These are phyloP conservation scores for Hortaea werneckii DNA, from an alignment of 2,329 filamentous ascomycete genomes.

Conservation along the genomic window DNA sequence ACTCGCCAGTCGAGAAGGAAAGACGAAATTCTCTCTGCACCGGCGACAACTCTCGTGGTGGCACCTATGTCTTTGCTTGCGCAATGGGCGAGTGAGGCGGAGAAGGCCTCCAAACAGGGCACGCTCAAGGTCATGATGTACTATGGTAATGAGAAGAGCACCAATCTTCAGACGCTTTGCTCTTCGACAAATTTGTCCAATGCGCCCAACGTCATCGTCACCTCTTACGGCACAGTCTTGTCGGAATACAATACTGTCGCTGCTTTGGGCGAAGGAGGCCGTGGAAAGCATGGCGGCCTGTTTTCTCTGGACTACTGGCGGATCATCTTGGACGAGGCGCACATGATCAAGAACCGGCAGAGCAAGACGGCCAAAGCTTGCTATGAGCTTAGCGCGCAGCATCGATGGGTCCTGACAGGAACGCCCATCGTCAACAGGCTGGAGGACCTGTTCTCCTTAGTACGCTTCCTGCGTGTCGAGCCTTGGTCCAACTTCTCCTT, in stretches of 20 bases:
- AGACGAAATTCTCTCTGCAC: conserved; percentile 54
- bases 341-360: conserved; percentile 75
- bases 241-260: conserved; percentile 77
- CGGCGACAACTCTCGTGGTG: conserved; percentile 86
- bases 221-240: conserved; percentile 83
- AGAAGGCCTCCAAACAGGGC: conserved; percentile 77
- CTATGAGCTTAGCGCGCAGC: conserved; percentile 74
- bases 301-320: conserved; percentile 94
- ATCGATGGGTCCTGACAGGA: conserved; percentile 88
- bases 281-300: conserved; percentile 53
- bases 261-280: conserved; percentile 52
- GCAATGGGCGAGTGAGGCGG: conserved; percentile 92
- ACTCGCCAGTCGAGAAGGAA: conserved; percentile 51
- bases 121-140: conserved; percentile 80
- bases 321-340: conserved; percentile 88
- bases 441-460: conserved; percentile 87
- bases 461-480: conserved; percentile 85
- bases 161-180: conserved; percentile 70
- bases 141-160: conserved; percentile 76
- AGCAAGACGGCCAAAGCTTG: conserved; percentile 94
- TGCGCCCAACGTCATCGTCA: conserved; percentile 85
- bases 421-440: conserved; percentile 95
- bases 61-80: conserved; percentile 93
- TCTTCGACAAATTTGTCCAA: conserved; percentile 60
- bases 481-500: conserved; percentile 99